A percentile compares a stretch with the other conserved stretches of the same genome.
Conservation (phyloP, 2,329 filamentous ascomycete genomes). For the Exophiala phaeomuriformis region DNA sequence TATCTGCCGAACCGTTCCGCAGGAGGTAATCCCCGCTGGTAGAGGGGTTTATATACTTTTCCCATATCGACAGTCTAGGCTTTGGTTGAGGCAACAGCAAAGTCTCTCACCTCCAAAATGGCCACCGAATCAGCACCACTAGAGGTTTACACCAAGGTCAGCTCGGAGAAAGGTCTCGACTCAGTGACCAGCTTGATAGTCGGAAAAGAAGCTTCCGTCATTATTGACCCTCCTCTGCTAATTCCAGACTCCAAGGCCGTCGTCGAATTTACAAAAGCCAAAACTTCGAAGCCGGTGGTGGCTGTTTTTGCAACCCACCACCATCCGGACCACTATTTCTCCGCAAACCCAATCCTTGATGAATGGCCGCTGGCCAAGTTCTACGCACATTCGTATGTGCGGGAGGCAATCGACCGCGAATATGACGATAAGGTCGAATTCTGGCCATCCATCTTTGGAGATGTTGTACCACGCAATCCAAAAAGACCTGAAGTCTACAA, state of each 20-base stretch:
- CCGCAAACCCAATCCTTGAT: slow-evolving; percentile 30
- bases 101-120: too few species aligned
- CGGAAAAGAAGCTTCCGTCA: slow-evolving; percentile 19
- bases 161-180: slow-evolving; percentile 28
- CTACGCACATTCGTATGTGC: slow-evolving; percentile 29
- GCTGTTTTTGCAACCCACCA: slow-evolving; percentile 34
- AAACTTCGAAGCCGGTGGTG: slow-evolving; percentile 25
- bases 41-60: too few species aligned
- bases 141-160: background rate
- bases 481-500: slow-evolving; percentile 28
- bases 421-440: slow-evolving; percentile 33
- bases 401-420: slow-evolving; percentile 31
- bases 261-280: slow-evolving; percentile 29
- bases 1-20: too few species aligned
- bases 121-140: too few species aligned
- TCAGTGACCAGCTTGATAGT: slow-evolving; percentile 29
- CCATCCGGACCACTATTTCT: slow-evolving; percentile 33
- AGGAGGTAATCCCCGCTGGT: too few species aligned
- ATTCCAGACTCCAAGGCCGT: slow-evolving; percentile 30
- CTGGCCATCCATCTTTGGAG: slow-evolving; percentile 30
- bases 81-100: too few species aligned
- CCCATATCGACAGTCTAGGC: too few species aligned
- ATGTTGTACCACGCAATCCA: slow-evolving; percentile 29
- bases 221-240: slow-evolving; percentile 33
- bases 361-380: slow-evolving; percentile 27